Evolutionary conservation across 805 yeast species (phyloP).

Genomic region (Candida sithepensis): DNA sequence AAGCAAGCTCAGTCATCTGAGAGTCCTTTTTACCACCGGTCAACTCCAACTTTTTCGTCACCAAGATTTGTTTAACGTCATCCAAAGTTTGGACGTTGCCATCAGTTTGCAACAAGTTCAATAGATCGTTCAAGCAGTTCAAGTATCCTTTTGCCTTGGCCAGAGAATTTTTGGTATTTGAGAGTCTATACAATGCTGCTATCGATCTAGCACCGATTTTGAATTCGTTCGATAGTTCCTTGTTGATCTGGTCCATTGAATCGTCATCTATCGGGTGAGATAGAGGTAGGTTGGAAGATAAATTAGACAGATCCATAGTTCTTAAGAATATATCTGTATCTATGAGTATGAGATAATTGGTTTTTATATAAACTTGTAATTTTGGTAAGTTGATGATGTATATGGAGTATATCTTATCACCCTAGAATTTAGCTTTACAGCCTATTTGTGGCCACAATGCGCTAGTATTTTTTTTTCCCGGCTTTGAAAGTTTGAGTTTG

Average conservation of each 20-base stretch:
- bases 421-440: too few species aligned
- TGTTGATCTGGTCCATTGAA: slow-evolving; percentile 44
- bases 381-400: too few species aligned
- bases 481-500: too few species aligned
- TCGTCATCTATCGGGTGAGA: slow-evolving; percentile 45
- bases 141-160: slow-evolving; percentile 56
- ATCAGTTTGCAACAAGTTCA: slow-evolving; percentile 20
- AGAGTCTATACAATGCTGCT: slow-evolving; percentile 60
- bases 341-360: too few species aligned
- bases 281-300: slow-evolving; percentile 53
- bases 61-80: slow-evolving; percentile 36
- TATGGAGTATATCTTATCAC: too few species aligned
- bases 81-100: slow-evolving; percentile 27
- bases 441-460: too few species aligned
- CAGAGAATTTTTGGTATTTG: slow-evolving; percentile 48
- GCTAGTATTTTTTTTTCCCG: too few species aligned
- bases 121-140: slow-evolving; percentile 56
- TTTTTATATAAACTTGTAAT: too few species aligned
- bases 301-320: slow-evolving; percentile 59
- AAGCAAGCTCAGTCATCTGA: too few species aligned
- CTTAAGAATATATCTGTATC: background rate
- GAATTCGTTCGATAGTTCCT: slow-evolving; percentile 59
- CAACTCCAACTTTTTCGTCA: slow-evolving; percentile 27
- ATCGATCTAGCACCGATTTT: slow-evolving; percentile 70
- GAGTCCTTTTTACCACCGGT: too few species aligned